Conservation (phyloP, 306 rosid genomes). For the Cicer bijugum region DNA sequence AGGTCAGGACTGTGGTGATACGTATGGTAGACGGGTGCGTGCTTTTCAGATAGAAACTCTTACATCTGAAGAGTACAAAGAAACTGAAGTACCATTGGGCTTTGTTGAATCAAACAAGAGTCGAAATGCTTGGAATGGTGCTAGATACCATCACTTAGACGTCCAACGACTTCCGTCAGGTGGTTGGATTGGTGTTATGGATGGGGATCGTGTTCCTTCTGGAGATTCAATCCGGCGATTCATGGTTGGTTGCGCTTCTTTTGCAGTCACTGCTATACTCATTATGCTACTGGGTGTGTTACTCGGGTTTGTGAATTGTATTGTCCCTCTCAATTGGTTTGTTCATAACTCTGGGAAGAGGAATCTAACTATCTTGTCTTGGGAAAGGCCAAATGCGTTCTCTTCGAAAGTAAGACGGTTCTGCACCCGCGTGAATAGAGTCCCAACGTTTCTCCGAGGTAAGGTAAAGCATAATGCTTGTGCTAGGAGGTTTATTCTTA, state of each 20-base stretch:
- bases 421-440: constrained; percentile 84
- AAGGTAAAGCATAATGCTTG: constrained; percentile 74
- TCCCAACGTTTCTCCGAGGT: constrained; percentile 67
- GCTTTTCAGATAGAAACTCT: constrained; percentile 85
- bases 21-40: constrained; percentile 78
- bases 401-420: constrained; percentile 71
- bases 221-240: constrained; percentile 76
- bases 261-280: constrained; percentile 68
- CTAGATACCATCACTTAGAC: constrained; percentile 90
- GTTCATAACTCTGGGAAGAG: constrained; percentile 65
- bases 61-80: constrained; percentile 66
- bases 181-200: constrained; percentile 90
- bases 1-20: constrained; percentile 97
- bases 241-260: constrained; percentile 75
- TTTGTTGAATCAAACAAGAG: constrained; percentile 76
- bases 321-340: constrained; percentile 83
- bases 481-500: constrained; percentile 79
- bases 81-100: constrained; percentile 78
- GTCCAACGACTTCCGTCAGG: constrained; percentile 85
- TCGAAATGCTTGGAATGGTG: constrained; percentile 94
- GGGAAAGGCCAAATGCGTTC: constrained; percentile 74
- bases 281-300: constrained; percentile 72
- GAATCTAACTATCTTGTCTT: constrained; percentile 55
- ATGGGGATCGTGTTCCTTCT: constrained; percentile 96
- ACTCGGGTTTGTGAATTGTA: constrained; percentile 83